These are phyloP conservation scores for Candida sp. DNA, from an alignment of 1,139 yeast species.

Conservation along the genomic window DNA sequence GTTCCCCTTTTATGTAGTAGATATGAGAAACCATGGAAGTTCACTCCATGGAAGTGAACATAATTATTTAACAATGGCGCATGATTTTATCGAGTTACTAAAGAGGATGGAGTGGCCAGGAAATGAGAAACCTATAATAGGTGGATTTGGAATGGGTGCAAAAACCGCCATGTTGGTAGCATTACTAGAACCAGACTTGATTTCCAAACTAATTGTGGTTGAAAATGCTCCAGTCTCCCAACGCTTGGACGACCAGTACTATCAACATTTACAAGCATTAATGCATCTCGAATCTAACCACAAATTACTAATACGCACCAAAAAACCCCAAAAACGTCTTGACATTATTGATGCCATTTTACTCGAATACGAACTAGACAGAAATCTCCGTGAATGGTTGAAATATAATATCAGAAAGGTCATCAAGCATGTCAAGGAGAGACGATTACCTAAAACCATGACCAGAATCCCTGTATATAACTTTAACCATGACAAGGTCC, in stretches of 20 bases:
- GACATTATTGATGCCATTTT: slow-evolving; percentile 15
- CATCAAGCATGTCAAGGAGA: slow-evolving; percentile 13
- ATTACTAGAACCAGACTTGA: slow-evolving; percentile 33
- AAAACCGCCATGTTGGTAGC: slow-evolving; percentile 48
- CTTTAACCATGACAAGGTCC: slow-evolving; percentile 22
- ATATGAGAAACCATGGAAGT: slow-evolving; percentile 53
- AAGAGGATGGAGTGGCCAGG: slow-evolving; percentile 10
- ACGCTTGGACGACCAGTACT: slow-evolving; percentile 21
- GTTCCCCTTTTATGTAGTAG: slow-evolving; percentile 38
- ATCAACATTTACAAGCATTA: slow-evolving; percentile 28
- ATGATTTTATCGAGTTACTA: slow-evolving; percentile 28
- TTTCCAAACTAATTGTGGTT: slow-evolving; percentile 38
- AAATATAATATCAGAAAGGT: slow-evolving; percentile 20
- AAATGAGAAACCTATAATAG: slow-evolving; percentile 22
- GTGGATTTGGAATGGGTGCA: slow-evolving; percentile 57
- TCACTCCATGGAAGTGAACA: slow-evolving; percentile 43
- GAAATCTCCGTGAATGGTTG: slow-evolving; percentile 23
- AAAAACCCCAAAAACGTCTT: slow-evolving; percentile 1
- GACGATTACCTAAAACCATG: slow-evolving; percentile 13
- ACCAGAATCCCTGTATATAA: slow-evolving; percentile 24
- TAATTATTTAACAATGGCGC: slow-evolving; percentile 38
- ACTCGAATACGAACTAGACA: slow-evolving; percentile 19
- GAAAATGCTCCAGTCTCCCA: slow-evolving; percentile 45
- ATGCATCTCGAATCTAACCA: slow-evolving; percentile 22
- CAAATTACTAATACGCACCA: not conserved